A percentile compares a stretch with the other conserved stretches of the same genome.
phyloP scores from a whole-genome alignment of 225 moss, liverwort and hornwort species.

The Takakia lepidozioides region DNA sequence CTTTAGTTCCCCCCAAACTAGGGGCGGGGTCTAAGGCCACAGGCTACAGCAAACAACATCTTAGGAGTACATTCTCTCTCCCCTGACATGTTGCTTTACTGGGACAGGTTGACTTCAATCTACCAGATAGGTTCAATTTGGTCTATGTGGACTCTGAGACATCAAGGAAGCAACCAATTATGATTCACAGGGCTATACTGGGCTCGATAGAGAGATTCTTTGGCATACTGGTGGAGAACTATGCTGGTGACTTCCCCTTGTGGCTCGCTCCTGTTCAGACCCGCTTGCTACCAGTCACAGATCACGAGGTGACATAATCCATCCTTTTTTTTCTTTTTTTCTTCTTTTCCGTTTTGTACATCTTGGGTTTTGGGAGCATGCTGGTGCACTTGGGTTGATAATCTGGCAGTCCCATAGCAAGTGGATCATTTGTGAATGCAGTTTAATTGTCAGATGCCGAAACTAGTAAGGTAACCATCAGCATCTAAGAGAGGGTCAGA shows the following conservation, averaged over 20 bases:
- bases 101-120: conserved; percentile 88
- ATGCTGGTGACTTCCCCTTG: conserved; percentile 90
- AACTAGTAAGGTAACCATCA: neutral
- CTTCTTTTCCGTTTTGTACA: too few relatives aligned
- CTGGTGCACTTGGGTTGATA: neutral
- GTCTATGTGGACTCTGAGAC: conserved; percentile 73
- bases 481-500: neutral
- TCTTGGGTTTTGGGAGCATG: too few relatives aligned
- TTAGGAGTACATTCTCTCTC: too few relatives aligned
- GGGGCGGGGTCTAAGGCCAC: too few relatives aligned
- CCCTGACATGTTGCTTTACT: neutral
- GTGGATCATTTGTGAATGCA: too few relatives aligned
- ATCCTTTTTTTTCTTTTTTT: too few relatives aligned
- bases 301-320: conserved; percentile 65
- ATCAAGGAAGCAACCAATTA: conserved; percentile 85
- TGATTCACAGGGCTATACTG: conserved; percentile 95
- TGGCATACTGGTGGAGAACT: conserved; percentile 91
- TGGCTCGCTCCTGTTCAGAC: conserved; percentile 91
- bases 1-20: too few relatives aligned
- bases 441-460: too few relatives aligned
- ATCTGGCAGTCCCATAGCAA: neutral
- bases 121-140: conserved; percentile 85
- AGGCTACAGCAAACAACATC: too few relatives aligned
- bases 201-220: conserved; percentile 96
- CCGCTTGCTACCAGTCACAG: conserved; percentile 83